Evolutionary conservation across 768 basidiomycete genomes (phyloP).

Genomic region (Termitomyces sp.): DNA sequence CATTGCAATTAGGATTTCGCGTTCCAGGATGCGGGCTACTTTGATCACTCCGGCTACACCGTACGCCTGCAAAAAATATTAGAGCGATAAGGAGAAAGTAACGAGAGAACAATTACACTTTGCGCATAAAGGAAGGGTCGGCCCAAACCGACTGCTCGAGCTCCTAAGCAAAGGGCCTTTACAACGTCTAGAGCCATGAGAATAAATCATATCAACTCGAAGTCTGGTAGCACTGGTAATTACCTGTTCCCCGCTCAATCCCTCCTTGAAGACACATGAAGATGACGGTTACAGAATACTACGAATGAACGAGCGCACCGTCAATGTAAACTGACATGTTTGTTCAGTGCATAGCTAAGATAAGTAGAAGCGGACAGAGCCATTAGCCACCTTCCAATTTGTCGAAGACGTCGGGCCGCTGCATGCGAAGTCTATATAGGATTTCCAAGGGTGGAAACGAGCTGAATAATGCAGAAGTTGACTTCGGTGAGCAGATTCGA

Average conservation of each 20-base stretch:
- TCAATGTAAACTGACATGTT: slow-evolving; percentile 71
- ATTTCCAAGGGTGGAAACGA: slow-evolving; percentile 76
- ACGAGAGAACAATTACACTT: slow-evolving; percentile 44
- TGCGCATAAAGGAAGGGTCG: slow-evolving; percentile 83
- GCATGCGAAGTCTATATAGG: slow-evolving; percentile 63
- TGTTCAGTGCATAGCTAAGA: slow-evolving; percentile 5
- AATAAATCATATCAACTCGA: not conserved
- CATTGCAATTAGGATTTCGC: slow-evolving; percentile 78
- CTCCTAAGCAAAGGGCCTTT: slow-evolving; percentile 88
- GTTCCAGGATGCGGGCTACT: slow-evolving; percentile 59
- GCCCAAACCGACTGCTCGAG: slow-evolving; percentile 81
- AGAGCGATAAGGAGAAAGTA: not conserved
- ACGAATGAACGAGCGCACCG: slow-evolving; percentile 32
- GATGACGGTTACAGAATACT: not conserved
- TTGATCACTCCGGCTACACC: slow-evolving; percentile 67
- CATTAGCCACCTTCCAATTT: slow-evolving; percentile 54
- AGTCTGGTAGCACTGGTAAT: not conserved
- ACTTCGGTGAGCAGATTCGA: not conserved
- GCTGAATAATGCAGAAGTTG: slow-evolving; percentile 27
- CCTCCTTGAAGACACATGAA: slow-evolving; percentile 34
- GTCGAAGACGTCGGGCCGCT: slow-evolving; percentile 69
- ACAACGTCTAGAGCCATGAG: slow-evolving; percentile 54
- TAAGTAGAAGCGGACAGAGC: not conserved
- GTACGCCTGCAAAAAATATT: slow-evolving; percentile 51
- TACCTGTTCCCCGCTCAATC: slow-evolving; percentile 72